Conservation (phyloP, 257 asterid species). For the Nicotiana noctiflora region DNA sequence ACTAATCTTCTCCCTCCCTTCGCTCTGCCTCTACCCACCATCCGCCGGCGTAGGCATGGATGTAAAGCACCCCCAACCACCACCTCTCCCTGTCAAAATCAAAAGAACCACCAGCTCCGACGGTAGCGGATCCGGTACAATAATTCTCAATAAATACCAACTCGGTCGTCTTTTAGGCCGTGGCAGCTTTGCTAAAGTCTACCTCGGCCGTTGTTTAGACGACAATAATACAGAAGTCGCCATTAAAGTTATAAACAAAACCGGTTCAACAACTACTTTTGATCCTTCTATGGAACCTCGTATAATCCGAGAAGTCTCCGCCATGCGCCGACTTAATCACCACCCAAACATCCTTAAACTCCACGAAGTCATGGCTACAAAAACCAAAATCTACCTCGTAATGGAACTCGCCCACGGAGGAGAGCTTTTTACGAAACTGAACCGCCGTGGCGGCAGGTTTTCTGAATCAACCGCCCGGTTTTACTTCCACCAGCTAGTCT, state of each 20-base stretch:
- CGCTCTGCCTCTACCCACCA: not conserved
- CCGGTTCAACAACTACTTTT: slow-evolving; percentile 12
- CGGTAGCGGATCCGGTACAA: slow-evolving; percentile 52
- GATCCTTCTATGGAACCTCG: slow-evolving; percentile 61
- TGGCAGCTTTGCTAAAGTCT: slow-evolving; percentile 89
- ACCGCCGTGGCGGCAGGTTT: slow-evolving; percentile 45
- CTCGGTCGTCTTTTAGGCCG: slow-evolving; percentile 76
- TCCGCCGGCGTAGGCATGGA: slow-evolving; percentile 31
- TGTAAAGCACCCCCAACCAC: slow-evolving; percentile 13
- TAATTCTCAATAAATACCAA: slow-evolving; percentile 61
- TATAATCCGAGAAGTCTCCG: slow-evolving; percentile 72
- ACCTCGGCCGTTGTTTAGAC: slow-evolving; percentile 36
- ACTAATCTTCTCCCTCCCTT: not conserved
- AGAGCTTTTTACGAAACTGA: slow-evolving; percentile 58
- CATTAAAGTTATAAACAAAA: slow-evolving; percentile 63
- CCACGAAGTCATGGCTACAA: slow-evolving; percentile 83
- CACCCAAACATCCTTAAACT: slow-evolving; percentile 74
- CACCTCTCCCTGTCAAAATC: slow-evolving; percentile 19
- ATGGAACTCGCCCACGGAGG: slow-evolving; percentile 92
- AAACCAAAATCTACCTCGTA: slow-evolving; percentile 68
- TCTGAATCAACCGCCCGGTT: slow-evolving; percentile 44
- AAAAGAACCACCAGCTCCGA: slow-evolving; percentile 37
- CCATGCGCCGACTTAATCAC: slow-evolving; percentile 76
- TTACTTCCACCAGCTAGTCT: slow-evolving; percentile 64
- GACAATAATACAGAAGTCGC: slow-evolving; percentile 41